A percentile compares a stretch with the other conserved stretches of the same genome.
phyloP scores from a whole-genome alignment of 139 green algal species.

The Eudorina sp. region DNA sequence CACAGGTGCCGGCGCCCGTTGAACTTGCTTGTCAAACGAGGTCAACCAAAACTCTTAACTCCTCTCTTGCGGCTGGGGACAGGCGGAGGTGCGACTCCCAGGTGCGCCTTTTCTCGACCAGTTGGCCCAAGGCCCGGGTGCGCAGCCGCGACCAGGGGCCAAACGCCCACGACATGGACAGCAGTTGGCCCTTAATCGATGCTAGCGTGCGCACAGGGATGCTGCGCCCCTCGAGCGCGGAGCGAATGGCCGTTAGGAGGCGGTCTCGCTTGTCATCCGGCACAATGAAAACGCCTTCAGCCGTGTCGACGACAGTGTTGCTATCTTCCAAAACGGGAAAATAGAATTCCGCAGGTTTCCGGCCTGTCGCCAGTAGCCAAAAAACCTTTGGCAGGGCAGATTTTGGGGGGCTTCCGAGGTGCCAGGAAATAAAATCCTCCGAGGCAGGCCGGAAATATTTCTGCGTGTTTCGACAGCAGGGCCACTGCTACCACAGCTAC shows the following conservation, averaged over 20 bases:
- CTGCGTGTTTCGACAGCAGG: no score
- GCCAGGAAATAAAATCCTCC: no score
- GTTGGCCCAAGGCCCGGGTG: not conserved
- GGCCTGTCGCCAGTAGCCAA: no score
- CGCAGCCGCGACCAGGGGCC: not conserved
- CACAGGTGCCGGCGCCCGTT: constrained; percentile 18
- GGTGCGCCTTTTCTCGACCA: not conserved
- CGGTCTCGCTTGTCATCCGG: constrained; percentile 7
- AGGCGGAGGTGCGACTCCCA: not conserved
- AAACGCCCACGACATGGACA: not conserved
- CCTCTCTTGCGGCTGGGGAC: not conserved
- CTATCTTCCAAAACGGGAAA: no score
- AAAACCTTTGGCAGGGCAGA: no score
- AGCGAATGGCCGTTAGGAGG: not conserved
- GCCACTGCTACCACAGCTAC: no score
- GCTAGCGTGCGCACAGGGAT: not conserved
- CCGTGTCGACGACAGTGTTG: no score
- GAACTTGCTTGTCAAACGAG: not conserved
- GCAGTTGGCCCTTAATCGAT: not conserved
- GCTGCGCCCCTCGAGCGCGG: not conserved
- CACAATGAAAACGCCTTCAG: not conserved
- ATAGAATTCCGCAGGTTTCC: no score
- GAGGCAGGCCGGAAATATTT: no score
- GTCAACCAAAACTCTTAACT: constrained; percentile 18
- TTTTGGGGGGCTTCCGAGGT: no score